Percentiles rank a stretch among this genome's conserved stretches.
Evolutionary conservation across 768 basidiomycete species (phyloP).

Genomic region (Roridomyces roridus): DNA sequence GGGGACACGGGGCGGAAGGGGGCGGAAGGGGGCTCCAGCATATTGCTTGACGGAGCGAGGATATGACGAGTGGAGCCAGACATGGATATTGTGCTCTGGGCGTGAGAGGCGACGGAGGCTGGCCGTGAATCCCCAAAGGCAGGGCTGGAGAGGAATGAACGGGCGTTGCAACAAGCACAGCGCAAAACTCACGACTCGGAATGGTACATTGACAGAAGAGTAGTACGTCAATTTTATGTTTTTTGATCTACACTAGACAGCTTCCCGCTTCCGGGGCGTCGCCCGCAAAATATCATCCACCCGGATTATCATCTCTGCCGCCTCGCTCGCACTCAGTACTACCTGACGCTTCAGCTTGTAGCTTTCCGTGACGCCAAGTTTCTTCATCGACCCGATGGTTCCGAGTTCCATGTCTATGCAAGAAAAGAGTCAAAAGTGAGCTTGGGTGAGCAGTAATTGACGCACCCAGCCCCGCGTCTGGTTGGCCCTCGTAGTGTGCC

Average conservation of each 20-base stretch:
- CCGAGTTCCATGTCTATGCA: conserved; percentile 90
- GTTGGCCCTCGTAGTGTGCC: conserved; percentile 89
- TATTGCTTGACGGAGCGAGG: conserved; percentile 33
- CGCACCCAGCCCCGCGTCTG: conserved; percentile 89
- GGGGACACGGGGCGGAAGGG: conserved; percentile 29
- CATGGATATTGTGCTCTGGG: conserved; percentile 35
- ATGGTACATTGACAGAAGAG: too few relatives aligned
- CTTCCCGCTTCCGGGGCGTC: conserved; percentile 86
- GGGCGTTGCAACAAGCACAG: too few relatives aligned
- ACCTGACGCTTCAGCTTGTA: conserved; percentile 98
- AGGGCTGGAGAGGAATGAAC: neutral
- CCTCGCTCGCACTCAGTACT: conserved; percentile 92
- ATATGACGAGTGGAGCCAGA: conserved; percentile 44
- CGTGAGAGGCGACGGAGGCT: conserved; percentile 37
- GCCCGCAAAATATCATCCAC: conserved; percentile 93
- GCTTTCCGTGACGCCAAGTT: conserved; percentile 92
- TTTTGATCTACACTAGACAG: conserved; percentile 46
- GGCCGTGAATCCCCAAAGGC: neutral
- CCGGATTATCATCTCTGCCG: conserved; percentile 97
- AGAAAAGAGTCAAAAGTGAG: neutral
- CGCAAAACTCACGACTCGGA: too few relatives aligned
- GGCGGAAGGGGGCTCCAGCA: conserved; percentile 41
- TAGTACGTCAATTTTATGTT: too few relatives aligned
- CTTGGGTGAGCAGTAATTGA: conserved; percentile 6
- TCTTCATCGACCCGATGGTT: conserved; percentile 83